Percentiles rank a stretch among this genome's conserved stretches.
Evolutionary conservation across 352 stramenopile genomes (phyloP).

Genomic region (Pythium sukuiense): DNA sequence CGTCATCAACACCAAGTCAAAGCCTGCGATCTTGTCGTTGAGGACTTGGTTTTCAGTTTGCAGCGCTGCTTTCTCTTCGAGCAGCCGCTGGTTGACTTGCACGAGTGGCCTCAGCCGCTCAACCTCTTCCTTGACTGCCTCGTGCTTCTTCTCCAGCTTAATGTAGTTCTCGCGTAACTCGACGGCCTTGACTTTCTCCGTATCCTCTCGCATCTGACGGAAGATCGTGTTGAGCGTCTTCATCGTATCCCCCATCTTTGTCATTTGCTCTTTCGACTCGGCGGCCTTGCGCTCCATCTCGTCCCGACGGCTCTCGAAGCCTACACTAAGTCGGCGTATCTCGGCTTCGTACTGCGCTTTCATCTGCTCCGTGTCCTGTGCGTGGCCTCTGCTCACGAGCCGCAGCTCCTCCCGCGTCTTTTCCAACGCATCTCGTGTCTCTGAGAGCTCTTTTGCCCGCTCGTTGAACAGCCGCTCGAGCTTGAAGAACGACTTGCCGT

Average conservation of each 20-base stretch:
- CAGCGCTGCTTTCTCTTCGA: constrained; percentile 36
- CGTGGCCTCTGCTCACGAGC: constrained; percentile 35
- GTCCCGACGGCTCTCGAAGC: constrained; percentile 50
- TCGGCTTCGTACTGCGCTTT: constrained; percentile 53
- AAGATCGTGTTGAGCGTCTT: constrained; percentile 93
- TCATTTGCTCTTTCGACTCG: constrained; percentile 79
- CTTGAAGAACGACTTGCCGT: constrained; percentile 76
- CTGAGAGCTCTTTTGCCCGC: constrained; percentile 36
- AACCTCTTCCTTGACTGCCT: constrained; percentile 56
- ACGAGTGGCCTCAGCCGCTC: constrained; percentile 58
- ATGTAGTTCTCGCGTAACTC: constrained; percentile 83
- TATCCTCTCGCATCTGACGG: constrained; percentile 91
- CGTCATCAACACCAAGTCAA: constrained; percentile 38
- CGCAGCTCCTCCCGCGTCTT: constrained; percentile 37
- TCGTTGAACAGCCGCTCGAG: constrained; percentile 56
- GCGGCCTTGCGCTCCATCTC: constrained; percentile 72
- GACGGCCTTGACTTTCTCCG: constrained; percentile 84
- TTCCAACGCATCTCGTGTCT: constrained; percentile 40
- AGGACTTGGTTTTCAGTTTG: constrained; percentile 34
- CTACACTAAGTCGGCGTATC: constrained; percentile 41
- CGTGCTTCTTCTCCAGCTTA: constrained; percentile 74
- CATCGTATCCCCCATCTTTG: constrained; percentile 92
- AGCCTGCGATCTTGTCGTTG: constrained; percentile 43
- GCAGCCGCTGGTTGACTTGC: constrained; percentile 49
- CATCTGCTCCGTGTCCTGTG: constrained; percentile 39